Percentiles rank a stretch among this genome's conserved stretches.
These are phyloP conservation scores for Psilocybe mexicana DNA, from an alignment of 1,284 basidiomycete genomes.

Conservation along the genomic window DNA sequence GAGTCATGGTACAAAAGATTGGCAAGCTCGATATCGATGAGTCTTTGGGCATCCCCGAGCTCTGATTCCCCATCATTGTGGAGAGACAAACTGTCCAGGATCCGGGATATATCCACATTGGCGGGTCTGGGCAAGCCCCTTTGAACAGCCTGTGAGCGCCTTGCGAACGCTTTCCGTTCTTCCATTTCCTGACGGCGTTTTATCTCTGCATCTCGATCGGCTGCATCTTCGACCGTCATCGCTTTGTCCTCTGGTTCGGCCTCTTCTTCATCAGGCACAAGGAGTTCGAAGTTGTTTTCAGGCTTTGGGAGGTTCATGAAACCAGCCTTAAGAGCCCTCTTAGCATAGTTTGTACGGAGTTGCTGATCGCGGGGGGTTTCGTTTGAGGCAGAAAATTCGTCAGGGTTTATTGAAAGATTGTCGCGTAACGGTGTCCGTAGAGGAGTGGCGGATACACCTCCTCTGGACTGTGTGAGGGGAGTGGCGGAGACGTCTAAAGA, in stretches of 20 bases:
- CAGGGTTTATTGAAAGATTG: conserved; percentile 86
- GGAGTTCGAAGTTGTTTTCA: conserved; percentile 97
- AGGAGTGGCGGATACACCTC: conserved; percentile 68
- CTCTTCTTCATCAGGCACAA: conserved; percentile 86
- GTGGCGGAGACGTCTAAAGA: conserved; percentile 58
- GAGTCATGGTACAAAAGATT: conserved; percentile 87
- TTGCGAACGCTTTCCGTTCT: conserved; percentile 74
- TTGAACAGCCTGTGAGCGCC: conserved; percentile 84
- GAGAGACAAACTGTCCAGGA: conserved; percentile 62
- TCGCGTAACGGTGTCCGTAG: conserved; percentile 92
- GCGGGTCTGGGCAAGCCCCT: conserved; percentile 84
- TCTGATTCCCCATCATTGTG: conserved; percentile 35
- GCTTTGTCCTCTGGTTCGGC: conserved; percentile 49
- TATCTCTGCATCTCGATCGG: conserved; percentile 85
- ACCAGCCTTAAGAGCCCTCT: conserved; percentile 76
- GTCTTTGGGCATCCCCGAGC: conserved; percentile 47
- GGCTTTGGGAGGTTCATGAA: conserved; percentile 89
- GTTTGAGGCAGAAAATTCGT: conserved; percentile 52
- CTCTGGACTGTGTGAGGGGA: conserved; percentile 45
- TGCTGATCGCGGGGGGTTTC: conserved; percentile 80
- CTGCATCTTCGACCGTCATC: conserved; percentile 75
- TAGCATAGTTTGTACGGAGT: conserved; percentile 60
- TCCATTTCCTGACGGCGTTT: conserved; percentile 75
- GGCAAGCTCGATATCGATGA: conserved; percentile 83
- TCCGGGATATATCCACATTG: conserved; percentile 70